Evolutionary conservation across 2,329 filamentous ascomycete species (phyloP).

Genomic region (Colletotrichum sublineola): DNA sequence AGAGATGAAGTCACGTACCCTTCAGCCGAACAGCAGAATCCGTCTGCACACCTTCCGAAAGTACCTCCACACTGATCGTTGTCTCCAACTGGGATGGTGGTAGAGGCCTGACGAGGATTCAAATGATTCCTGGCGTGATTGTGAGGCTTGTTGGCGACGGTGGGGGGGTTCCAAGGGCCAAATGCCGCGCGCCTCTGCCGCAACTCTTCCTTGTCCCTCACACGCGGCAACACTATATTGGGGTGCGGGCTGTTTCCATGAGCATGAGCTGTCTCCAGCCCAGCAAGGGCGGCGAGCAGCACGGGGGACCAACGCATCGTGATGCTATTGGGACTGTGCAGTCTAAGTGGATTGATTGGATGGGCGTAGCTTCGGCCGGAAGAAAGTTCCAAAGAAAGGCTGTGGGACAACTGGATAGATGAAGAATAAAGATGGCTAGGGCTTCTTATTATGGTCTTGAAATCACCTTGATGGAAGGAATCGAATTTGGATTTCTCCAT

Average conservation of each 20-base stretch:
- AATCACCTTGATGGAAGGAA: conserved; percentile 18
- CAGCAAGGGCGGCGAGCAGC: conserved; percentile 46
- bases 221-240: conserved; percentile 31
- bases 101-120: conserved; percentile 41
- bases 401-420: neutral
- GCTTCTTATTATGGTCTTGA: conserved; percentile 8
- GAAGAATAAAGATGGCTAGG: conserved; percentile 10
- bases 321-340: neutral
- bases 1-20: conserved; percentile 44
- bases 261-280: conserved; percentile 47
- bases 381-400: neutral
- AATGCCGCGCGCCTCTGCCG: conserved; percentile 36
- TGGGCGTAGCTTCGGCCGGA: neutral
- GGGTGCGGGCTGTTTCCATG: conserved; percentile 44
- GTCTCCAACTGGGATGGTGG: conserved; percentile 13
- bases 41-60: conserved; percentile 48
- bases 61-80: conserved; percentile 48
- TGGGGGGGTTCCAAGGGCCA: conserved; percentile 47
- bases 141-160: conserved; percentile 41
- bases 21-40: conserved; percentile 52
- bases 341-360: neutral
- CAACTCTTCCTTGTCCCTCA: conserved; percentile 6
- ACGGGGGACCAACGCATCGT: conserved; percentile 47
- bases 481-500: neutral
- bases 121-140: conserved; percentile 13